phyloP scores from a whole-genome alignment of 2,329 filamentous ascomycete species.

The Colletotrichum limetticola region DNA sequence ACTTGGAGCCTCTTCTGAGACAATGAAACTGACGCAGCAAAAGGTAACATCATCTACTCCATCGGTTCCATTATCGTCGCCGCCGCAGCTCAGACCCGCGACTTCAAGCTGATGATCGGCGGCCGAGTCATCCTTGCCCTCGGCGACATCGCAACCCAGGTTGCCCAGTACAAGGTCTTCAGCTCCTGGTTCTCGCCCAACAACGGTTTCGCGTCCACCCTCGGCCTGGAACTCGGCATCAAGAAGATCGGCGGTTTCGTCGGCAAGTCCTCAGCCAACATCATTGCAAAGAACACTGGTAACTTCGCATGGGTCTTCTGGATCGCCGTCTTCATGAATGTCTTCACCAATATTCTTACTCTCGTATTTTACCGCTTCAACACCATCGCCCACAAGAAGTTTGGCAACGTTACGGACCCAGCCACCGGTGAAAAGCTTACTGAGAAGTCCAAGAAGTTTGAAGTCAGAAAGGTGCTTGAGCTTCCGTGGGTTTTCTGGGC shows the following conservation, averaged over 20 bases:
- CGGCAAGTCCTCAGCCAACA: slow-evolving; percentile 68
- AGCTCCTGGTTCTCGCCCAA: slow-evolving; percentile 72
- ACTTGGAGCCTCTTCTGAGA: no score
- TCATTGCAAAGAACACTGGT: slow-evolving; percentile 66
- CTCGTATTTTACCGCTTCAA: slow-evolving; percentile 66
- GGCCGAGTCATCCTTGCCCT: slow-evolving; percentile 65
- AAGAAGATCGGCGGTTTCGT: slow-evolving; percentile 71
- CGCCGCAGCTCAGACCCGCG: slow-evolving; percentile 64
- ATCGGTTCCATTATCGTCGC: slow-evolving; percentile 69
- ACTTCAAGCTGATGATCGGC: slow-evolving; percentile 69
- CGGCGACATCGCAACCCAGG: slow-evolving; percentile 72
- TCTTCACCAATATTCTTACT: slow-evolving; percentile 69
- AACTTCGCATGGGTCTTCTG: slow-evolving; percentile 73
- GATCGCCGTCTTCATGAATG: slow-evolving; percentile 71
- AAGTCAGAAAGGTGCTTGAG: slow-evolving; percentile 64
- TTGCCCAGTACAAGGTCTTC: slow-evolving; percentile 74
- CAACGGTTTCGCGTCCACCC: slow-evolving; percentile 69
- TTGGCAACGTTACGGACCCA: slow-evolving; percentile 58
- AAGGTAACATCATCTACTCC: slow-evolving; percentile 69
- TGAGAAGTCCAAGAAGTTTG: slow-evolving; percentile 68
- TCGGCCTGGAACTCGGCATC: slow-evolving; percentile 69
- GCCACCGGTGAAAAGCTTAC: slow-evolving; percentile 69
- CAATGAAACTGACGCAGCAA: not conserved
- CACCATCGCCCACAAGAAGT: slow-evolving; percentile 59
- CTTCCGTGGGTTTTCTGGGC: slow-evolving; percentile 71